phyloP scores from a whole-genome alignment of 805 yeast species.

The Ogataea neopini region DNA sequence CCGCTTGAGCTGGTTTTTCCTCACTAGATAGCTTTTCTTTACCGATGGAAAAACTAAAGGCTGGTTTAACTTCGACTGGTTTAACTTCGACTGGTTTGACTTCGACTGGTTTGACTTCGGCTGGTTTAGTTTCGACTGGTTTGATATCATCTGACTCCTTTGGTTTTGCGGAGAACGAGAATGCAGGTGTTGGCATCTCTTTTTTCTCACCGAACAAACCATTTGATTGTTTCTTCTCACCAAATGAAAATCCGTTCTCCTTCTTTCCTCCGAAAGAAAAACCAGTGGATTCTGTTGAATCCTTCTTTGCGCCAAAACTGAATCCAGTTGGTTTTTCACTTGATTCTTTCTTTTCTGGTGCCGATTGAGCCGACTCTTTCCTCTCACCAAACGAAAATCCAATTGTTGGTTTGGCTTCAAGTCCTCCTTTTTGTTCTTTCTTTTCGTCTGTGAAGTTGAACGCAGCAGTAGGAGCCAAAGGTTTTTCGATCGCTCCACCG shows the following conservation, averaged over 20 bases:
- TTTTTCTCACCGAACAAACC: background rate
- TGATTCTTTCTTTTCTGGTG: background rate
- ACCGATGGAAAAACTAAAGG: background rate
- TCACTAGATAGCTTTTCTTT: background rate
- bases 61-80: background rate
- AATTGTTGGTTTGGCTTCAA: background rate
- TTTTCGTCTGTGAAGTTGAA: slow-evolving; percentile 10
- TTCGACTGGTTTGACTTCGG: background rate
- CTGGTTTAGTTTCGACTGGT: background rate
- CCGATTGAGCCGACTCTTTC: background rate
- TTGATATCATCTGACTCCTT: background rate
- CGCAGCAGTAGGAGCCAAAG: slow-evolving; percentile 15
- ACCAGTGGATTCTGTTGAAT: background rate
- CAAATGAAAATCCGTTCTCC: background rate
- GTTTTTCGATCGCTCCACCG: background rate
- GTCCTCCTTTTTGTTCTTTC: background rate
- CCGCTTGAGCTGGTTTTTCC: background rate
- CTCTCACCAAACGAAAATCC: slow-evolving; percentile 13
- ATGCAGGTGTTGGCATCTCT: background rate
- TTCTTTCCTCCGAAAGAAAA: slow-evolving; percentile 7
- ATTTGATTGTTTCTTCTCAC: too few species aligned
- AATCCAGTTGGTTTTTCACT: background rate
- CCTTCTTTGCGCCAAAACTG: slow-evolving; percentile 5
- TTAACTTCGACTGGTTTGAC: background rate
- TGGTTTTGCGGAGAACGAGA: background rate